Percentiles rank a stretch among this genome's conserved stretches.
These are phyloP conservation scores for Heliocybe sulcata DNA, from an alignment of 1,284 basidiomycete genomes.

Conservation along the genomic window DNA sequence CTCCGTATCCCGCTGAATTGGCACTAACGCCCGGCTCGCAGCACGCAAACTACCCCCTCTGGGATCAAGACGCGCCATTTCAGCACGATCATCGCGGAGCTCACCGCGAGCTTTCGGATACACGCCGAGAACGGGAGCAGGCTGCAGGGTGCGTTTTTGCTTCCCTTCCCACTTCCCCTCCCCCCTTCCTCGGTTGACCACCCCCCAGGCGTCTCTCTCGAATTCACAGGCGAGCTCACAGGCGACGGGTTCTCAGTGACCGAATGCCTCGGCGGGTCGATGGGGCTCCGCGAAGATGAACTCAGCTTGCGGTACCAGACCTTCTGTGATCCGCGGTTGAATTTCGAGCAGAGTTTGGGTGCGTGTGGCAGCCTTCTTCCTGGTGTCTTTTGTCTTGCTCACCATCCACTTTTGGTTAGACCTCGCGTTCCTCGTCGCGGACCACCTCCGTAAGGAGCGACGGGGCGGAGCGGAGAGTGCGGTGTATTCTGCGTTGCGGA, in stretches of 20 bases:
- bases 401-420: constrained; percentile 31
- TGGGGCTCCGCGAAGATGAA: constrained; percentile 72
- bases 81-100: constrained; percentile 84
- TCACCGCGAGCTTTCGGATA: constrained; percentile 77
- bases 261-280: constrained; percentile 77
- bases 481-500: constrained; percentile 13
- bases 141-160: constrained; percentile 57
- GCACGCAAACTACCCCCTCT: constrained; percentile 71
- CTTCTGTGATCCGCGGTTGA: constrained; percentile 77
- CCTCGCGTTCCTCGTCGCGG: constrained; percentile 73
- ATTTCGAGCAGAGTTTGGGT: constrained; percentile 81
- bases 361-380: constrained; percentile 18
- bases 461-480: constrained; percentile 12
- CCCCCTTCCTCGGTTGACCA: not conserved
- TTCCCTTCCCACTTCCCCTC: not conserved
- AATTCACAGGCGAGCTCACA: constrained; percentile 94
- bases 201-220: constrained; percentile 63
- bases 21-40: constrained; percentile 24
- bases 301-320: constrained; percentile 74
- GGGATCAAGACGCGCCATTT: constrained; percentile 90
- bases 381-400: not conserved
- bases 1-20: no score
- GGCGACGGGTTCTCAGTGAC: constrained; percentile 91
- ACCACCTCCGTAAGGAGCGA: constrained; percentile 68
- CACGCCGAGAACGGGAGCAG: constrained; percentile 67